Conservation (phyloP, 73 alveolate genomes). For the Paramecium tetraurelia region DNA sequence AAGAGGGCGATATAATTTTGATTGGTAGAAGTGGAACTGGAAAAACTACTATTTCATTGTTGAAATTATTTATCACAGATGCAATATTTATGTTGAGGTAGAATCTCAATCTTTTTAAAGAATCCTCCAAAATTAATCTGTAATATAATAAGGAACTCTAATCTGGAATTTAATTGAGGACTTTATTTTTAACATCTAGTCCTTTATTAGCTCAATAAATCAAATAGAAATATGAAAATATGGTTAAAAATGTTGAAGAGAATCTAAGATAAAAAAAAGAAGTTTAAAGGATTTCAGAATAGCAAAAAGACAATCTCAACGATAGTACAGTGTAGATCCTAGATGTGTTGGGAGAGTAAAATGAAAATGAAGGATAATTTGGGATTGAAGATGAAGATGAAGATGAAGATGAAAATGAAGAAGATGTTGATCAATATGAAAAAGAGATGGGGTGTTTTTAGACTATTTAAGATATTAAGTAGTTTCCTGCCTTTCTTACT, state of each 20-base stretch:
- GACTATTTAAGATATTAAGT: slow-evolving; percentile 64
- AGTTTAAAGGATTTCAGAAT: background rate
- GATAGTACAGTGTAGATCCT: background rate
- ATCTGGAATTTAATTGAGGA: background rate
- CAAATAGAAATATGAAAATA: background rate
- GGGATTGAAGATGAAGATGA: background rate
- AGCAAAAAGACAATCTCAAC: background rate
- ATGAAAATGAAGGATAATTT: background rate
- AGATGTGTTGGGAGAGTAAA: background rate
- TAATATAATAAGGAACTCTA: background rate
- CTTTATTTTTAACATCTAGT: background rate
- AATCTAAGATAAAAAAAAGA: background rate
- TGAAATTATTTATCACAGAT: slow-evolving; percentile 50
- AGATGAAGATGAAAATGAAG: slow-evolving; percentile 31
- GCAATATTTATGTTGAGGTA: background rate
- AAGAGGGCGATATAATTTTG: slow-evolving; percentile 39
- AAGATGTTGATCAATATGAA: slow-evolving; percentile 63
- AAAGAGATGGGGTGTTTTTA: slow-evolving; percentile 67
- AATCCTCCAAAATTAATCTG: background rate
- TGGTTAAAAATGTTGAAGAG: background rate
- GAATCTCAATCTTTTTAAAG: background rate
- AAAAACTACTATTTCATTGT: slow-evolving; percentile 73
- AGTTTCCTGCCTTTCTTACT: slow-evolving; percentile 84
- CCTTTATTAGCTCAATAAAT: background rate
- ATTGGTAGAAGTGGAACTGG: slow-evolving; percentile 87